phyloP scores from a whole-genome alignment of 2,329 filamentous ascomycete genomes.

The Epicoccum nigrum region DNA sequence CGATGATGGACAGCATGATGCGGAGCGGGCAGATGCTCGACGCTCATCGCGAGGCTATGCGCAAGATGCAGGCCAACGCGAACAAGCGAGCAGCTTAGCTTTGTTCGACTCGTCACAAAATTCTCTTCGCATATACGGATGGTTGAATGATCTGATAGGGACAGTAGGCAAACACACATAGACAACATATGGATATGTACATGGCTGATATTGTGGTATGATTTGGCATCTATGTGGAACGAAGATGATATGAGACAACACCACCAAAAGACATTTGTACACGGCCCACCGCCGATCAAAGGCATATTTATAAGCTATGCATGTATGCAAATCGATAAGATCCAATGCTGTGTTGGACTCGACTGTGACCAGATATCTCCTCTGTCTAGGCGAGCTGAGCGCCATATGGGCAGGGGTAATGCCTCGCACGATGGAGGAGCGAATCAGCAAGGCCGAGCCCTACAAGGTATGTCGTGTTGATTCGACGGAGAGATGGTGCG shows the following conservation, averaged over 20 bases:
- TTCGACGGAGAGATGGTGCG: constrained; percentile 1
- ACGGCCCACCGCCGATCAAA: constrained; percentile 1
- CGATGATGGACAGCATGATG: constrained; percentile 76
- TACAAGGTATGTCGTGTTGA: not conserved
- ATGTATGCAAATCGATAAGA: not conserved
- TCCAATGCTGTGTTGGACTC: not conserved
- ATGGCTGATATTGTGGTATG: constrained; percentile 1
- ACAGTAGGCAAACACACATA: not conserved
- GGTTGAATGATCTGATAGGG: constrained; percentile 5
- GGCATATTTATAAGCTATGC: not conserved
- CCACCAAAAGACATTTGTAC: not conserved
- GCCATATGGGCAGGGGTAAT: not conserved
- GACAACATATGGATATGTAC: not conserved
- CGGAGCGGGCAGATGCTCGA: constrained; percentile 75
- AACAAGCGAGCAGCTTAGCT: constrained; percentile 47
- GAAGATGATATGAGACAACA: not conserved
- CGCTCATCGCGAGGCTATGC: constrained; percentile 78
- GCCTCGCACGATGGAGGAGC: not conserved
- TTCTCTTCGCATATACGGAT: constrained; percentile 3
- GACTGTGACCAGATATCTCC: no score
- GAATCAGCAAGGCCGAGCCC: not conserved
- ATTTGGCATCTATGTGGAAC: not conserved
- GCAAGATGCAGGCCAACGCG: constrained; percentile 73
- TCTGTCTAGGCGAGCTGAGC: no score
- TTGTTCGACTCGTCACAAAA: constrained; percentile 5